These are phyloP conservation scores for Termitomyces sp. DNA, from an alignment of 768 basidiomycete species.

Conservation along the genomic window DNA sequence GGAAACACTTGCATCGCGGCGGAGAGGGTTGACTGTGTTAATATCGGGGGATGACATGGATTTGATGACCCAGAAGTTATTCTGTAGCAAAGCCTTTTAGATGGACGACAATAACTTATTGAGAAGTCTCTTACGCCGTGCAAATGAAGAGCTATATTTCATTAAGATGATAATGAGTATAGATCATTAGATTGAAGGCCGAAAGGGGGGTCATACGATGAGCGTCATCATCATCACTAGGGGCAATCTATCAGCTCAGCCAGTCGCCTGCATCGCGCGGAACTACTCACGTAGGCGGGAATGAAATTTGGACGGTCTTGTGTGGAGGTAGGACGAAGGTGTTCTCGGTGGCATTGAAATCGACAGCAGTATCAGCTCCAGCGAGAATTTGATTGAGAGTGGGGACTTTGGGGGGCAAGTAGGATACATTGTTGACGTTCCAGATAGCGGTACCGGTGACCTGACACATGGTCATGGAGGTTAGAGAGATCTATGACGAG, in stretches of 20 bases:
- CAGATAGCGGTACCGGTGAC: slow-evolving; percentile 23
- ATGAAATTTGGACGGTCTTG: slow-evolving; percentile 37
- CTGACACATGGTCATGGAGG: slow-evolving; percentile 2
- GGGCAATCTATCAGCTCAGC: neutral
- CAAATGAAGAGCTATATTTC: slow-evolving; percentile 28
- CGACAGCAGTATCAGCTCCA: slow-evolving; percentile 35
- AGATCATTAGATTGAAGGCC: neutral
- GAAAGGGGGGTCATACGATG: slow-evolving; percentile 22
- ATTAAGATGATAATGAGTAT: neutral
- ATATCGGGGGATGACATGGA: slow-evolving; percentile 27
- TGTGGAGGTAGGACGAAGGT: slow-evolving; percentile 39
- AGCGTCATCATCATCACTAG: slow-evolving; percentile 27
- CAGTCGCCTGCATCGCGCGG: neutral
- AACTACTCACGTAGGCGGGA: slow-evolving; percentile 27
- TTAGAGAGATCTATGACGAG: neutral
- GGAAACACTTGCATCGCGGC: slow-evolving; percentile 21
- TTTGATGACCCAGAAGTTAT: slow-evolving; percentile 41
- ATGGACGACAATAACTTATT: neutral
- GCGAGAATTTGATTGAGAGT: slow-evolving; percentile 36
- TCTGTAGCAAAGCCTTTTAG: slow-evolving; percentile 21
- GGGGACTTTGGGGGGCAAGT: slow-evolving; percentile 28
- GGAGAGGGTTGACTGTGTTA: slow-evolving; percentile 47
- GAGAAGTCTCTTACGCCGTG: slow-evolving; percentile 25
- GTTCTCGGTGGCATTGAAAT: slow-evolving; percentile 34
- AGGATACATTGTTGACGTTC: slow-evolving; percentile 35